Percentiles rank a stretch among this genome's conserved stretches.
Evolutionary conservation across 345 rosid species (phyloP).

Genomic region (Viola odorata): DNA sequence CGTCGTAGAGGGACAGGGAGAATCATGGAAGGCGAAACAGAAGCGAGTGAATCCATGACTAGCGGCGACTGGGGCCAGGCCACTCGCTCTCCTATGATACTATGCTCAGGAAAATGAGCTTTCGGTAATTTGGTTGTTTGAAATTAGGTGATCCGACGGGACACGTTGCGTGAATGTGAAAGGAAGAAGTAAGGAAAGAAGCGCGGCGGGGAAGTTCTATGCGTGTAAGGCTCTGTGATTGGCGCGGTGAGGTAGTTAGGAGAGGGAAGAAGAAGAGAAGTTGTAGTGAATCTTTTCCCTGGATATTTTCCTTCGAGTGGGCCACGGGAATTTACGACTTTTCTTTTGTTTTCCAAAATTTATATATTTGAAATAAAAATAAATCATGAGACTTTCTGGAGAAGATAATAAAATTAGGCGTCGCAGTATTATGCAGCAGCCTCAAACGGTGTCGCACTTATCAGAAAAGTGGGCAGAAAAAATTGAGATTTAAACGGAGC

Average conservation of each 20-base stretch:
- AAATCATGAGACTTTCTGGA: too few species aligned
- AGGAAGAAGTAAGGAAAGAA: not conserved
- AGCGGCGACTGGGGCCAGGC: not conserved
- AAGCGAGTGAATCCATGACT: constrained; percentile 64
- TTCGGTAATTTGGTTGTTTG: not conserved
- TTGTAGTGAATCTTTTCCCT: constrained; percentile 11
- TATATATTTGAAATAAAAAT: too few species aligned
- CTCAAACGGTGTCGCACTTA: too few species aligned
- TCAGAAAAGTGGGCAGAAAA: too few species aligned
- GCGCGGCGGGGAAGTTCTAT: constrained; percentile 14
- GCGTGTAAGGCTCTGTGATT: constrained; percentile 20
- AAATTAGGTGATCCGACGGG: not conserved
- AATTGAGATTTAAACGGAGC: too few species aligned
- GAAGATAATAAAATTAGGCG: too few species aligned
- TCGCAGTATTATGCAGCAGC: too few species aligned
- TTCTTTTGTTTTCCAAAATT: too few species aligned
- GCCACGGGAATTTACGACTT: constrained; percentile 6
- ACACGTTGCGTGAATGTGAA: not conserved
- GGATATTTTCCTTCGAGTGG: constrained; percentile 12
- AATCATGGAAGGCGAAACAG: constrained; percentile 67
- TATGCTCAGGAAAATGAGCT: not conserved
- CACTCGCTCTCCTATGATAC: not conserved
- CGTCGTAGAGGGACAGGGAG: constrained; percentile 46
- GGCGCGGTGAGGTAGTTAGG: not conserved
- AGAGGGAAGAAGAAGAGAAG: constrained; percentile 1